Evolutionary conservation across 2,329 filamentous ascomycete species (phyloP), one percentile per base, ranked within the genome.

Genomic region (Cadophora luteo-olivacea): DNA sequence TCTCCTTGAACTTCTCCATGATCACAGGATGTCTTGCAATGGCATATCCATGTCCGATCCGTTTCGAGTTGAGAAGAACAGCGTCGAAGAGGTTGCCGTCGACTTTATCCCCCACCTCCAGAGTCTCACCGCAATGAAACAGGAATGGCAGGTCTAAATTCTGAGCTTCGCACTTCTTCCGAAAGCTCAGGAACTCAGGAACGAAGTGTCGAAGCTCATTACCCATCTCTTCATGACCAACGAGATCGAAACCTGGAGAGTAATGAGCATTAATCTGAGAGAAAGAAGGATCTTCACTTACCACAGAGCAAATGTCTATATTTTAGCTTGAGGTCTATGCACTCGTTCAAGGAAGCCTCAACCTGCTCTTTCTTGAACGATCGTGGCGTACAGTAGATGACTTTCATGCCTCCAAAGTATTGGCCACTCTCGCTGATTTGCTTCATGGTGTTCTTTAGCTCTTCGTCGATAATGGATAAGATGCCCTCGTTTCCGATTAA

Each of bases 61-160:
- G 88, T 79, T 88, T 90, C 1, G 90, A 84, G 16, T 86, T 83
- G 2, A 93, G 82, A 0, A 91, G 79, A 1, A 92, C 83, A 4
- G 91, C 89, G 70, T 92, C 90, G 61, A 89, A 83, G 0, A 94
- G 81, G 75, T 93, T 94, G 22, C 85, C 88, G 71, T 93, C 89
- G 1, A 85, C 84, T 5, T 88, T 85, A 29, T 84, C 85, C 48
- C 90, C 91, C 9, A 86, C 84, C 36, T 92, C 88, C 4, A 92
- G 82, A 0, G 91, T 92, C 80, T 94, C 91, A 29, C 91, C 91
- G 71, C 91, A 92, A 79, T 94, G 91, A 75, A 93, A 92, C 49
- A 93, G 81, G 75, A 93, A 92, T 0, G 91, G 91, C 2, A 93
- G 91, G 0, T 88, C 82, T 4, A 91, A 68, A 0, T 75, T 73